These are phyloP conservation scores for Stephania japonica DNA, from an alignment of 164 flowering plant species.

Conservation along the genomic window DNA sequence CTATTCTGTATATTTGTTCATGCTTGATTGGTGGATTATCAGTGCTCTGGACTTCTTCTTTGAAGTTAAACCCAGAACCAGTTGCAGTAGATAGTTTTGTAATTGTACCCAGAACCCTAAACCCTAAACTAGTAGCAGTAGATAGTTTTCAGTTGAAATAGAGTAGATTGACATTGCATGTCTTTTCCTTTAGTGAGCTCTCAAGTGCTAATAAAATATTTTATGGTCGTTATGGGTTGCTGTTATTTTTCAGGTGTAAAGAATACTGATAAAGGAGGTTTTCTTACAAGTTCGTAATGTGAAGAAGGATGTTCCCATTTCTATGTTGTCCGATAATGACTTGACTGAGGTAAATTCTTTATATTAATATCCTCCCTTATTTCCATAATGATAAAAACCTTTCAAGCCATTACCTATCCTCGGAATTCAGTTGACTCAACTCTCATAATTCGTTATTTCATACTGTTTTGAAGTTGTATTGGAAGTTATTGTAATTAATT, in stretches of 20 bases:
- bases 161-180: no score
- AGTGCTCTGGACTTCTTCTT: no score
- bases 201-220: no score
- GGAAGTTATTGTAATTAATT: background rate
- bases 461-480: background rate
- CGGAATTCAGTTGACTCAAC: background rate
- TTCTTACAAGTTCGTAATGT: constrained; percentile 33
- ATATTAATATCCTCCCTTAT: background rate
- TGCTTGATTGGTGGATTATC: no score
- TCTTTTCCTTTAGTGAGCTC: no score
- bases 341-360: constrained; percentile 46
- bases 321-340: constrained; percentile 50
- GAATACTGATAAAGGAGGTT: constrained; percentile 19
- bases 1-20: no score
- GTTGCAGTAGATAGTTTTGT: no score
- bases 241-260: constrained; percentile 38
- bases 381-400: background rate
- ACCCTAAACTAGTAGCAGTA: no score
- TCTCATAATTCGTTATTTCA: background rate
- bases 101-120: no score
- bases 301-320: constrained; percentile 29
- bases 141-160: no score
- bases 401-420: background rate
- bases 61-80: no score
- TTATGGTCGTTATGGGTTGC: background rate